phyloP scores from a whole-genome alignment of 768 basidiomycete species.

The Lactarius trivialis region DNA sequence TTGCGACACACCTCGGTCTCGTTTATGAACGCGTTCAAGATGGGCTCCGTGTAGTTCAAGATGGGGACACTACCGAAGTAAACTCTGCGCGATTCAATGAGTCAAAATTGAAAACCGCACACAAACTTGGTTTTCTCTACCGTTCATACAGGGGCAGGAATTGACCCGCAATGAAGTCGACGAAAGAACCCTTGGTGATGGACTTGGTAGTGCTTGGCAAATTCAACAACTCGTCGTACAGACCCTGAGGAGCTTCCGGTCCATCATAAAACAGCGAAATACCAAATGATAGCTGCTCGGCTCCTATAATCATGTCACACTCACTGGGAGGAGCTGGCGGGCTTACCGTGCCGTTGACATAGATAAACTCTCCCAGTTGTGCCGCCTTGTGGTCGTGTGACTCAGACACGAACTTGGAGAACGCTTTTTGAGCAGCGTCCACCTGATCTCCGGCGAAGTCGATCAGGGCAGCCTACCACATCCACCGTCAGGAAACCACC shows the following conservation, averaged over 20 bases:
- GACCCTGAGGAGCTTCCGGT: slow-evolving; percentile 1
- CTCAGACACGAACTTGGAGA: not conserved
- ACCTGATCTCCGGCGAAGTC: not conserved
- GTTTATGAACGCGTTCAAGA: slow-evolving; percentile 2
- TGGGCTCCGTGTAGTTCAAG: not conserved
- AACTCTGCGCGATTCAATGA: not conserved
- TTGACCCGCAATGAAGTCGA: not conserved
- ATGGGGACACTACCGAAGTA: not conserved
- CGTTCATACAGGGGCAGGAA: not conserved
- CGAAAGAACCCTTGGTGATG: not conserved
- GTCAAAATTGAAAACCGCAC: not conserved
- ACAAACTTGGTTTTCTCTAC: not conserved
- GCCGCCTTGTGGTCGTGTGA: slow-evolving; percentile 1
- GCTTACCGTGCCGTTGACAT: not conserved
- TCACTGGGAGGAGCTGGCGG: not conserved
- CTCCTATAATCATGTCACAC: too few species aligned
- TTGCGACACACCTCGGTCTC: slow-evolving; percentile 5
- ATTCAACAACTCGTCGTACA: slow-evolving; percentile 9
- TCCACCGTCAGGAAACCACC: not conserved
- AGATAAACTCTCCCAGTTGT: not conserved
- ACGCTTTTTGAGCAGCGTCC: not conserved
- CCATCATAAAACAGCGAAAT: slow-evolving; percentile 10
- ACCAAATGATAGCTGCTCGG: not conserved
- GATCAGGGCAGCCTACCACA: slow-evolving; percentile 1
- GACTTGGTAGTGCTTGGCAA: not conserved